Percentiles rank a stretch among this genome's conserved stretches.
Evolutionary conservation across 306 rosid species (phyloP).

Genomic region (Cicer chorassanicum): DNA sequence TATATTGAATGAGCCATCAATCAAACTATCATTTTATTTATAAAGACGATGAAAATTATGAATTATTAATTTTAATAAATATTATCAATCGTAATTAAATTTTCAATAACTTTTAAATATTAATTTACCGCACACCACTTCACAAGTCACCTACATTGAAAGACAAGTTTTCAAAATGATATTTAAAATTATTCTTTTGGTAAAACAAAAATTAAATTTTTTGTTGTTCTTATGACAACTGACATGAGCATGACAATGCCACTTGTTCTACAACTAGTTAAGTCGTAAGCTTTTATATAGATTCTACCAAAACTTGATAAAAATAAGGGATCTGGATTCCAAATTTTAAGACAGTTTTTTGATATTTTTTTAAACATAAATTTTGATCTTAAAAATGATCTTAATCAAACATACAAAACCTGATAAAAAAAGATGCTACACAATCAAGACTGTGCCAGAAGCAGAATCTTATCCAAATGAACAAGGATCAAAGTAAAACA

Average conservation of each 20-base stretch:
- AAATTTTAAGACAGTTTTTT: no score
- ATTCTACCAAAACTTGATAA: not conserved
- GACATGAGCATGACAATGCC: slow-evolving; percentile 5
- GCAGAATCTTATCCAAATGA: slow-evolving; percentile 13
- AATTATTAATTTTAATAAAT: no score
- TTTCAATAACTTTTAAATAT: no score
- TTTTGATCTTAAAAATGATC: no score
- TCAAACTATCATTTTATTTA: no score
- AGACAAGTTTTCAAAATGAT: not conserved
- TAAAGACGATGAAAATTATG: no score
- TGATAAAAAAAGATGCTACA: not conserved
- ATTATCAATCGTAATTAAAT: no score
- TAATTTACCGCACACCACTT: no score
- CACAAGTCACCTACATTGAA: not conserved
- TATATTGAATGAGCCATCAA: no score
- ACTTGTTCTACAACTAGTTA: not conserved
- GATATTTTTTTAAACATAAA: no score
- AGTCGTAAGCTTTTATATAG: not conserved
- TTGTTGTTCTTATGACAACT: not conserved
- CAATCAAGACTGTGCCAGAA: not conserved
- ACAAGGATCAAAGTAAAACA: slow-evolving; percentile 17
- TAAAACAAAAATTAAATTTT: not conserved
- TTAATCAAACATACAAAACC: no score
- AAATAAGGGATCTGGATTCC: not conserved
- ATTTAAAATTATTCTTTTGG: not conserved